phyloP scores from a whole-genome alignment of 106 monocot genomes.

The Amphibolis antarctica region DNA sequence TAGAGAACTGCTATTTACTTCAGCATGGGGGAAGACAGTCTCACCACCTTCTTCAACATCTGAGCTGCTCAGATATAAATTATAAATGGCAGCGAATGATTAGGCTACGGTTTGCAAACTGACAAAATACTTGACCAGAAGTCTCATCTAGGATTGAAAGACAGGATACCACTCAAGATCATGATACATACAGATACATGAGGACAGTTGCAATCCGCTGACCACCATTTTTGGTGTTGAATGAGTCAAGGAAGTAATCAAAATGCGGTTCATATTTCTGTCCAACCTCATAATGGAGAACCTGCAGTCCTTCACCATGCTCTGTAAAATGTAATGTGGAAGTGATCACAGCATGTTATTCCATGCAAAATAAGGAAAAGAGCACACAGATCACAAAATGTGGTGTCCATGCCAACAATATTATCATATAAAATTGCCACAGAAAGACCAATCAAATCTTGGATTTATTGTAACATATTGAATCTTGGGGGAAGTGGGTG shows the following conservation, averaged over 20 bases:
- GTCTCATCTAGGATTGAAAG: not conserved
- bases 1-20: constrained; percentile 13
- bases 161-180: too few relatives aligned
- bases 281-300: constrained; percentile 24
- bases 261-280: constrained; percentile 24
- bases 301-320: constrained; percentile 18
- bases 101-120: not conserved
- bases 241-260: constrained; percentile 18
- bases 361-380: too few relatives aligned
- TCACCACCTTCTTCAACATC: constrained; percentile 26
- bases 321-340: constrained; percentile 6
- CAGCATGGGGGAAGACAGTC: constrained; percentile 14
- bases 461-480: too few relatives aligned
- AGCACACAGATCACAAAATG: too few relatives aligned
- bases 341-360: too few relatives aligned
- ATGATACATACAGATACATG: constrained; percentile 17
- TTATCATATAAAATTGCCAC: too few relatives aligned
- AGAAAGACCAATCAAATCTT: too few relatives aligned
- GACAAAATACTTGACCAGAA: not conserved
- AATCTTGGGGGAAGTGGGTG: too few relatives aligned
- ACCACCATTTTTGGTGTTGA: constrained; percentile 20
- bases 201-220: constrained; percentile 18
- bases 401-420: too few relatives aligned
- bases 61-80: constrained; percentile 6
- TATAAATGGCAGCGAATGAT: not conserved